Conservation (phyloP, 2,329 filamentous ascomycete species). For the Penicillium digitatum region DNA sequence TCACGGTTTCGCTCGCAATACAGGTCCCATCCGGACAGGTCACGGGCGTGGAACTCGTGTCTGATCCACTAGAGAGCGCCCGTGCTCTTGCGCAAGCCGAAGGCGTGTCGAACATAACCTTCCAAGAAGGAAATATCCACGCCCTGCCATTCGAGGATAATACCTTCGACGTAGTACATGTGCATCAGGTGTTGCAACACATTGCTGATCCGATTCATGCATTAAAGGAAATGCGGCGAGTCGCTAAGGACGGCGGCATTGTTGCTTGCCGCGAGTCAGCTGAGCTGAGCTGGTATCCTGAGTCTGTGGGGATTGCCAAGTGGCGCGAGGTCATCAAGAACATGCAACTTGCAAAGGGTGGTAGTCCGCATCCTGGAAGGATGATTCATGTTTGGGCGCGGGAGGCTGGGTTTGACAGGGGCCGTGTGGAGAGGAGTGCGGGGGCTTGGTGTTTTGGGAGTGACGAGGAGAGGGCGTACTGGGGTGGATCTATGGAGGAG, state of each 20-base stretch:
- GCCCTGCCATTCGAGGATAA: constrained; percentile 41
- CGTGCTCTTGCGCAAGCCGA: constrained; percentile 27
- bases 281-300: constrained; percentile 33
- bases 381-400: constrained; percentile 36
- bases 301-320: constrained; percentile 22
- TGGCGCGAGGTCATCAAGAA: constrained; percentile 24
- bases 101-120: constrained; percentile 34
- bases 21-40: constrained; percentile 39
- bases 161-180: constrained; percentile 58
- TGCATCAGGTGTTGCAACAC: constrained; percentile 58
- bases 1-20: constrained; percentile 41
- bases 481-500: constrained; percentile 35
- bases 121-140: constrained; percentile 42
- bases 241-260: constrained; percentile 52
- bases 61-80: constrained; percentile 35
- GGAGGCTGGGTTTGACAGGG: constrained; percentile 32
- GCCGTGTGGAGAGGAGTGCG: constrained; percentile 26
- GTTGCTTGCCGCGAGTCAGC: constrained; percentile 48
- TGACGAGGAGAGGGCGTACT: constrained; percentile 32
- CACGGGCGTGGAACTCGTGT: constrained; percentile 35
- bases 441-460: constrained; percentile 38
- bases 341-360: constrained; percentile 26
- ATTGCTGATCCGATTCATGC: constrained; percentile 50
- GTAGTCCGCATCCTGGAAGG: constrained; percentile 27
- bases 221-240: constrained; percentile 53